Evolutionary conservation across 805 yeast genomes (phyloP), one percentile per base, ranked within the genome.

Genomic region (Saccharomycopsis sp.): DNA sequence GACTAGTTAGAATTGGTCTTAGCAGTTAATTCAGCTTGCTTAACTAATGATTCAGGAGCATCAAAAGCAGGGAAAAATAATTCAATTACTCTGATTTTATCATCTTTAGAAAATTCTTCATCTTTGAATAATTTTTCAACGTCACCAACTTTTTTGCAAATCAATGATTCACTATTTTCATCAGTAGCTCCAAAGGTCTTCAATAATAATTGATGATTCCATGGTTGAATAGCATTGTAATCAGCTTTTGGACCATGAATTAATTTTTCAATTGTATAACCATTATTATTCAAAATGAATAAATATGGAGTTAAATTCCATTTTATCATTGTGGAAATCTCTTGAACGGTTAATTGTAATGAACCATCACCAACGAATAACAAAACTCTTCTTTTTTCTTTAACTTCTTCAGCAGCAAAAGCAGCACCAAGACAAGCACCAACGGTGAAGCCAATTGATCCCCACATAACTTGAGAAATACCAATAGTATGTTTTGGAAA

Each of bases 401-500:
- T 63, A 30, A 59, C 50, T 10, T 77, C 83, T 13, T 79, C 62
- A 48, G 74, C 63, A 0, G 89, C 96, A 41, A 83, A 62, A 15
- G 83, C 76, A 20, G 79, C 82, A 37, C 96, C 96, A 43, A 88
- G 69, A 4, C 92, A 70, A 10, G 88, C 81, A 2, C 96, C 96
- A 21, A 88, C 64, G 0, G 94, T 88, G 64, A 74, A 82, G 4
- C 96, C 96, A 51, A 88, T 88, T 2, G 94, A 84, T 5, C 86
- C 72, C 55, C 79, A 88, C 54, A 79, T 82, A 17, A 76, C 72
- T 60, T 85, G 94, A 2, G 85, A 70, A 30, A 79, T 62, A 37
- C 66, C 61, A 39, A 62, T 63, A 23, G 70, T 61, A 39, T 71
- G 67, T 15, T 58, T 52, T 29, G 87, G 83, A 61, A 26, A 80